These are phyloP conservation scores for Helminthosporium solani DNA, from an alignment of 2,329 filamentous ascomycete genomes.

Conservation along the genomic window DNA sequence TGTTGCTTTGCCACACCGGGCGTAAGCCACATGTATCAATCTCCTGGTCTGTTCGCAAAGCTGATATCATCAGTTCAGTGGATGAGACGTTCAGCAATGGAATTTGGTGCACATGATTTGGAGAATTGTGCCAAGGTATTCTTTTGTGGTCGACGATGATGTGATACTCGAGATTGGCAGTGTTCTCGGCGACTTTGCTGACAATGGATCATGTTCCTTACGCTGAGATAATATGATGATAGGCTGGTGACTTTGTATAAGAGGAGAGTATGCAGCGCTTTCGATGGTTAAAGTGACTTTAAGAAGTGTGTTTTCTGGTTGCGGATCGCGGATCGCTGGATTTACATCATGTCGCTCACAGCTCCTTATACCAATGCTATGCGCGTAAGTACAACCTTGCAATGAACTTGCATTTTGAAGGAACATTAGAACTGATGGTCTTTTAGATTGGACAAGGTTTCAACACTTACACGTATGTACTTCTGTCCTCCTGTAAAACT, in stretches of 20 bases:
- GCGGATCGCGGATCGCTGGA: background rate
- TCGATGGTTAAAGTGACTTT: background rate
- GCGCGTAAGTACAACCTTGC: constrained; percentile 28
- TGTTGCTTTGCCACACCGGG: no score
- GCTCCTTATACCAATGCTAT: constrained; percentile 43
- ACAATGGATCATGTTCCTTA: background rate
- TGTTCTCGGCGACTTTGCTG: background rate
- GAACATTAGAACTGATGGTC: no score
- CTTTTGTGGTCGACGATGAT: background rate
- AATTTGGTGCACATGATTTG: background rate
- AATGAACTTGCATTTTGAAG: background rate
- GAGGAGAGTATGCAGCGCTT: background rate
- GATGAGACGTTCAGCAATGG: no score
- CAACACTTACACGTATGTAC: constrained; percentile 39
- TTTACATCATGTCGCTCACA: constrained; percentile 29
- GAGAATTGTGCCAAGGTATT: background rate
- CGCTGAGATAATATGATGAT: no score
- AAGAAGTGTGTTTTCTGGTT: background rate
- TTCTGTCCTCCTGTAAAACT: background rate
- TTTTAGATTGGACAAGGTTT: constrained; percentile 34
- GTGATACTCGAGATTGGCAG: background rate
- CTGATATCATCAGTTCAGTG: no score
- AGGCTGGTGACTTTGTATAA: background rate
- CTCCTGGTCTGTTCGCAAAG: no score
- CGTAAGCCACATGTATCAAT: no score